phyloP scores from a whole-genome alignment of 2,329 filamentous ascomycete genomes.

The Pseudopyricularia cyperi region DNA sequence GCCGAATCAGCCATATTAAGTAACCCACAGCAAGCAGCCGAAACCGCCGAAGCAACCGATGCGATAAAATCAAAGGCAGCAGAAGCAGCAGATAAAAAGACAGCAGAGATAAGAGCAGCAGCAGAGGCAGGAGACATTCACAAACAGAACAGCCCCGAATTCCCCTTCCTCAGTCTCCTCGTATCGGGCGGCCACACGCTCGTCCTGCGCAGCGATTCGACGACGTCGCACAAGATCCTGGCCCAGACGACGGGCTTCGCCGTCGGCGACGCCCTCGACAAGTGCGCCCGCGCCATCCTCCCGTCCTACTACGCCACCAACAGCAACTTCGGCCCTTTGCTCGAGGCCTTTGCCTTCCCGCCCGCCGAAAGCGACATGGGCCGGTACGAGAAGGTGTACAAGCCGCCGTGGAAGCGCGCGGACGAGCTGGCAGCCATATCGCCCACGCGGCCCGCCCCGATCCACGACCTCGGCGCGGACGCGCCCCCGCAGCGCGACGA shows the following conservation, averaged over 20 bases:
- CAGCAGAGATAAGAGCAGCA: too few relatives aligned
- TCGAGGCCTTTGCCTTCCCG: constrained; percentile 72
- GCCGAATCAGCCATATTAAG: too few relatives aligned
- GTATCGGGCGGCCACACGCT: constrained; percentile 89
- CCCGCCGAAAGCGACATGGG: constrained; percentile 14
- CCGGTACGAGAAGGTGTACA: constrained; percentile 15
- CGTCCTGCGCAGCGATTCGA: constrained; percentile 58
- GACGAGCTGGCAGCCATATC: not conserved
- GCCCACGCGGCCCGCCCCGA: not conserved
- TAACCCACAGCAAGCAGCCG: too few relatives aligned
- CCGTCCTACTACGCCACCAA: constrained; percentile 33
- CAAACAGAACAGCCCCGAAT: constrained; percentile 28
- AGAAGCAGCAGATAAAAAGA: not conserved
- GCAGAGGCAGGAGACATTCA: not conserved
- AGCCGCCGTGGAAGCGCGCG: not conserved
- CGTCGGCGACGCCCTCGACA: constrained; percentile 84
- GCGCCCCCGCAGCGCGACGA: constrained; percentile 26
- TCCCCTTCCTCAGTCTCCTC: constrained; percentile 79
- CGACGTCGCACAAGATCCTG: constrained; percentile 60
- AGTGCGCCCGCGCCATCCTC: constrained; percentile 65
- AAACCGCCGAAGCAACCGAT: too few relatives aligned
- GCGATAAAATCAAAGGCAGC: too few relatives aligned
- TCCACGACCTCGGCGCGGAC: not conserved
- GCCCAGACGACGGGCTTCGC: constrained; percentile 68
- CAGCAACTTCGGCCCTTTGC: constrained; percentile 67